phyloP scores from a whole-genome alignment of 129 eudicot genomes.

The Helianthus annuus region DNA sequence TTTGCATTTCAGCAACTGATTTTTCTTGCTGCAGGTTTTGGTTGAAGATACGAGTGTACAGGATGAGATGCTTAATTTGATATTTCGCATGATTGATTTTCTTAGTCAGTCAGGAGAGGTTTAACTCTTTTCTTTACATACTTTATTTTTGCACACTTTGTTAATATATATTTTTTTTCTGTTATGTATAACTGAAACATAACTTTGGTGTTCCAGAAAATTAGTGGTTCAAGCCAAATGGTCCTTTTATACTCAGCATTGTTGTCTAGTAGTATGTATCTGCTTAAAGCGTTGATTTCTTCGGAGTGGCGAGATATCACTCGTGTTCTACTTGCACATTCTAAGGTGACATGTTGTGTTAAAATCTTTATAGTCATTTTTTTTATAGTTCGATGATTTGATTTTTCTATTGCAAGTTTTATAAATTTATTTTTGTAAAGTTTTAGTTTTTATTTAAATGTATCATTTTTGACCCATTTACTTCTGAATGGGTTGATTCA shows the following conservation, averaged over 20 bases:
- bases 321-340: constrained; percentile 47
- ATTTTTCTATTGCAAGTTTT: not conserved
- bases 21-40: constrained; percentile 54
- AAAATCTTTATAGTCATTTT: not conserved
- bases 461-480: not conserved
- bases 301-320: constrained; percentile 59
- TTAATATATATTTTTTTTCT: not conserved
- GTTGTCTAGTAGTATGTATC: constrained; percentile 62
- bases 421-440: not conserved
- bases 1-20: constrained; percentile 9
- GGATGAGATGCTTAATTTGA: constrained; percentile 53
- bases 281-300: constrained; percentile 52
- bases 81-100: constrained; percentile 44
- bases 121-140: constrained; percentile 6
- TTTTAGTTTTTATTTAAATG: not conserved
- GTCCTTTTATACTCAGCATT: constrained; percentile 56
- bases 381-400: not conserved
- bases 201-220: constrained; percentile 42
- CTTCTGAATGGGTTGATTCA: not conserved
- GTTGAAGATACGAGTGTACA: constrained; percentile 52
- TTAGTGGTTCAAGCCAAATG: constrained; percentile 29
- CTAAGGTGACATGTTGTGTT: constrained; percentile 43
- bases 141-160: not conserved
- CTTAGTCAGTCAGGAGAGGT: constrained; percentile 59
- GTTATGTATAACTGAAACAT: constrained; percentile 16